Evolutionary conservation across 768 basidiomycete genomes (phyloP), one percentile per base, ranked within the genome.

Genomic region (Auricularia sp.): DNA sequence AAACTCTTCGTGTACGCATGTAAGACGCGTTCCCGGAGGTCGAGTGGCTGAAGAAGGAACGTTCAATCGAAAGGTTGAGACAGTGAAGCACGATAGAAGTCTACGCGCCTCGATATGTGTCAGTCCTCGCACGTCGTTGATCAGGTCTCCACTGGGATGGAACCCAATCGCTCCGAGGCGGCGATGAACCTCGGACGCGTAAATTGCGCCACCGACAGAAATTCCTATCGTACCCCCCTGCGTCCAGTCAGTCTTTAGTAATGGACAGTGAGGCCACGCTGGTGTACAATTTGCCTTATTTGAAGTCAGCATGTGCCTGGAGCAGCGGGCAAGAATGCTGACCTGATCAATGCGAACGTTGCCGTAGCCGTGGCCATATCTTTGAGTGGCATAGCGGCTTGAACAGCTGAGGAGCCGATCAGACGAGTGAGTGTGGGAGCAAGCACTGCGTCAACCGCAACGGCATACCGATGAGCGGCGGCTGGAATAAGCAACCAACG

Each of bases 331-430:
- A 42, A 14, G 39, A 42, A 42, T 7, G 23, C 34, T 59, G 18
- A 51, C 34, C 23, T 81, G 67, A 93, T 76, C 70, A 93, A 87
- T 23, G 83, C 82, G 70, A 87, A 88, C 0, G 85, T 84, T 1
- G 82, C 77, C 0, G 91, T 91, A 62, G 84, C 85, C 1, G 91
- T 91, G 2, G 91, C 90, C 90, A 93, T 91, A 67, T 93, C 90
- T 68, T 85, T 86, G 16, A 90, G 70, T 0, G 92, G 92, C 91
- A 94, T 94, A 0, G 91, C 87, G 1, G 90, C 89, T 74, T 93
- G 91, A 14, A 93, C 74, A 14, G 56, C 56, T 59, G 23, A 12
- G 18, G 10, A 8, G 6, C 5, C 29, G 34, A 7, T 18, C 8
- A n/a, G 0, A 59, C 11, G 29, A 29, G 29, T 29, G 56, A 33